Evolutionary conservation across 257 asterid genomes (phyloP), one percentile per base, ranked within the genome.

Genomic region (Lavandula angustifolia): DNA sequence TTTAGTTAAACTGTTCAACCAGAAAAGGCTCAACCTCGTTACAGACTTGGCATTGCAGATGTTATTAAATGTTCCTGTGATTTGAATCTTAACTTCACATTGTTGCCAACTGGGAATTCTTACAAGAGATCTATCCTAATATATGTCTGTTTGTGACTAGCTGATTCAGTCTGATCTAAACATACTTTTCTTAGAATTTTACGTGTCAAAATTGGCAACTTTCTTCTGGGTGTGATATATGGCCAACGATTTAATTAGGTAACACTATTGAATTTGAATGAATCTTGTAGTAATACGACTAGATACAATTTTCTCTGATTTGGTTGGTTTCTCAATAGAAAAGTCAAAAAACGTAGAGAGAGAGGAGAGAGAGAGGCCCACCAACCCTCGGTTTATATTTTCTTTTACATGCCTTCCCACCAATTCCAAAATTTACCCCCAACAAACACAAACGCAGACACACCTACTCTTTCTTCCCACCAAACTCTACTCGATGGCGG

Each of bases 401-500:
- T 17, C 10, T 3, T 7, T 1, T 48, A 17, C 22, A 12, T 29
- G 11, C 34, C 55, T 11, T 13, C 58, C 48, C 48, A 48, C 58
- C 48, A 48, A 49, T 54, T 9, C 10, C n/a, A n/a, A n/a, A 3
- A 38, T 38, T 47, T 18, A 35, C 5, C 56, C 16, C 34, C 34
- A 49, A 9, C 12, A 17, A 22, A 27, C 9, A 17, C 17, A n/a
- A n/a, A n/a, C n/a, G n/a, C n/a, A n/a, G n/a, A 17, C 51, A 49
- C 40, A 34, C 54, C 70, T 53, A 38, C 54, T 59, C 60, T 48
- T 22, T 32, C 5, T 37, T 57, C 65, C 31, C 48, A 48, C 52
- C n/a, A 14, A 57, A 34, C 38, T 32, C 31, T 46, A 16, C 7
- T 27, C 4, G 9, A 85, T 85, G 92, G 78, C 85, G 16, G 77